Percentiles rank a stretch among this genome's conserved stretches.
phyloP scores from a whole-genome alignment of 2,329 filamentous ascomycete genomes.

The Aaosphaeria pasadenensis region DNA sequence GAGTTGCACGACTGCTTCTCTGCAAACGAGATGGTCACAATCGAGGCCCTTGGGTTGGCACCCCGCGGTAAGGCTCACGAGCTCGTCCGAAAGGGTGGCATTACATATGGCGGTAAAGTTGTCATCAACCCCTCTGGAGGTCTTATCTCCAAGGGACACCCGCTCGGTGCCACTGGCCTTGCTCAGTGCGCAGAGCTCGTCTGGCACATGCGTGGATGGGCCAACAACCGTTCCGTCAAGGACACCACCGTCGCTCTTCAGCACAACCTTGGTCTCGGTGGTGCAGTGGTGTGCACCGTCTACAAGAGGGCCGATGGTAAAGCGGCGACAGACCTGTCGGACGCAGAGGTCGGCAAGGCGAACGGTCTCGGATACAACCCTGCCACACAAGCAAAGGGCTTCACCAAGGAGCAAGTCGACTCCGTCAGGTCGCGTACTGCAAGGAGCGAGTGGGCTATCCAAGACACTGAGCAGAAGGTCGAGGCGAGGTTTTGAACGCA shows the following conservation, averaged over 20 bases:
- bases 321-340: constrained; percentile 58
- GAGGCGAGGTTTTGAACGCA: constrained; percentile 59
- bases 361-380: constrained; percentile 86
- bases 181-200: constrained; percentile 93
- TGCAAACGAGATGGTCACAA: constrained; percentile 86
- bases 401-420: constrained; percentile 73
- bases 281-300: constrained; percentile 85
- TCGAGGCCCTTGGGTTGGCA: constrained; percentile 79
- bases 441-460: constrained; percentile 69
- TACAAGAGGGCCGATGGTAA: constrained; percentile 81
- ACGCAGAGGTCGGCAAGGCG: constrained; percentile 61
- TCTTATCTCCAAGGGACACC: constrained; percentile 93
- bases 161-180: constrained; percentile 88
- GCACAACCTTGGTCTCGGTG: constrained; percentile 90
- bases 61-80: constrained; percentile 85
- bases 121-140: constrained; percentile 93
- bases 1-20: constrained; percentile 98
- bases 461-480: constrained; percentile 73
- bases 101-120: constrained; percentile 81
- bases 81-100: constrained; percentile 80
- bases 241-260: constrained; percentile 74
- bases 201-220: constrained; percentile 95
- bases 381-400: constrained; percentile 82
- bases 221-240: constrained; percentile 76
- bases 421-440: constrained; percentile 67